phyloP scores from a whole-genome alignment of 2,329 filamentous ascomycete species.

The Aspergillus felis region DNA sequence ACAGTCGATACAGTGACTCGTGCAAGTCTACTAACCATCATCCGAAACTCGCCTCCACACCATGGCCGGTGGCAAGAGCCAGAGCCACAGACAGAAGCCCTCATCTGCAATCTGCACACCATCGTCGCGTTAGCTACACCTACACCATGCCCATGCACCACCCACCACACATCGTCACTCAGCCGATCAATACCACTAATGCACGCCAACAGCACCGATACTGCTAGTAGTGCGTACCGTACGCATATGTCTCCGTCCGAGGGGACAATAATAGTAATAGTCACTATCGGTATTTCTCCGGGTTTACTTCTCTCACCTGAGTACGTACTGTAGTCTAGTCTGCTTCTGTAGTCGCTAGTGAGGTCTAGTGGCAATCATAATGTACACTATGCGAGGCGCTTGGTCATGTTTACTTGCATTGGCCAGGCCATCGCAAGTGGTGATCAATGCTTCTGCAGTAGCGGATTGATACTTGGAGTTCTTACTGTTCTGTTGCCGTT shows the following conservation, averaged over 20 bases:
- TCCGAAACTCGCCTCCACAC: neutral
- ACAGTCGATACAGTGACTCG: neutral
- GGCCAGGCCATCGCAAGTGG: neutral
- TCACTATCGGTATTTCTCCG: constrained; percentile 4
- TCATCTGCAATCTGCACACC: neutral
- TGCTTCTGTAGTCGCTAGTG: neutral
- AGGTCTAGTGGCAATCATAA: neutral
- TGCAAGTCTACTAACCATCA: neutral
- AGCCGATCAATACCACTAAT: constrained; percentile 1
- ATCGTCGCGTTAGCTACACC: neutral
- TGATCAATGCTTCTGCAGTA: neutral
- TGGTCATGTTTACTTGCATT: neutral
- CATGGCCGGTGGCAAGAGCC: neutral
- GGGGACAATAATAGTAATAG: neutral
- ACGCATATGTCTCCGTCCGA: neutral
- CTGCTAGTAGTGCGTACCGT: neutral
- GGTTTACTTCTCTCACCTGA: neutral
- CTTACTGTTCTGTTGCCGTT: neutral
- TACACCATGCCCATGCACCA: neutral
- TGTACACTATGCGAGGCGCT: neutral
- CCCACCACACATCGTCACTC: neutral
- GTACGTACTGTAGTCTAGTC: neutral
- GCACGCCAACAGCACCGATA: neutral
- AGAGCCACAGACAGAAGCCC: neutral
- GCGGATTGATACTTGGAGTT: neutral